phyloP scores from a whole-genome alignment of 169 alveolate genomes.

The Eimeria nieschulzi region DNA sequence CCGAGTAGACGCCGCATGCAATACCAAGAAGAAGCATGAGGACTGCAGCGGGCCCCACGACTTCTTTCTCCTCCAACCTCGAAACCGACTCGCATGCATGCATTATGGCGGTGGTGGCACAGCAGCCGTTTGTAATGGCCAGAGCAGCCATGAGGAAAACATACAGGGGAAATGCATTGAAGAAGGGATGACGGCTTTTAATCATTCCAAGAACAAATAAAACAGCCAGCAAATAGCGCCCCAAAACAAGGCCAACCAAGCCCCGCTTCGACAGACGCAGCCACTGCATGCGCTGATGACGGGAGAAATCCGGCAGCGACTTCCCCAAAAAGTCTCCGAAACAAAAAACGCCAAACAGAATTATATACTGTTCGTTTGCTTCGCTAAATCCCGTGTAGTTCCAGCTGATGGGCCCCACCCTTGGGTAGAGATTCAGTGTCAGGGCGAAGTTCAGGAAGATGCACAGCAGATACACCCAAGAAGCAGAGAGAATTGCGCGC shows the following conservation, averaged over 20 bases:
- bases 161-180: conserved; percentile 29
- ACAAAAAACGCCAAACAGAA: conserved; percentile 43
- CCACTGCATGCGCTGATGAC: not conserved
- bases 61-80: conserved; percentile 52
- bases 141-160: conserved; percentile 7
- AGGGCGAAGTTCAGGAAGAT: conserved; percentile 29
- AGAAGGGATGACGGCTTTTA: not conserved
- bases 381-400: not conserved
- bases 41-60: conserved; percentile 62
- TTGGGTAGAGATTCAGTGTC: conserved; percentile 49
- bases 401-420: conserved; percentile 69
- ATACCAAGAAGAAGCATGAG: conserved; percentile 63
- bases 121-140: conserved; percentile 40
- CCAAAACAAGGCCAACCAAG: conserved; percentile 18
- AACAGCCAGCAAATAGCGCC: not conserved
- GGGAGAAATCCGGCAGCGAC: conserved; percentile 3
- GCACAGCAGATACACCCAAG: conserved; percentile 27
- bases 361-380: not conserved
- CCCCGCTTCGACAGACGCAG: not conserved
- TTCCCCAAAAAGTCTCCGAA: conserved; percentile 54
- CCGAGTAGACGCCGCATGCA: conserved; percentile 64
- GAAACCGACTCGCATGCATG: conserved; percentile 22
- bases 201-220: conserved; percentile 21
- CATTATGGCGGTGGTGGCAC: conserved; percentile 24
- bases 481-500: conserved; percentile 10